Evolutionary conservation across 2,329 filamentous ascomycete genomes (phyloP).

Genomic region (Cryphonectria nitschkei): DNA sequence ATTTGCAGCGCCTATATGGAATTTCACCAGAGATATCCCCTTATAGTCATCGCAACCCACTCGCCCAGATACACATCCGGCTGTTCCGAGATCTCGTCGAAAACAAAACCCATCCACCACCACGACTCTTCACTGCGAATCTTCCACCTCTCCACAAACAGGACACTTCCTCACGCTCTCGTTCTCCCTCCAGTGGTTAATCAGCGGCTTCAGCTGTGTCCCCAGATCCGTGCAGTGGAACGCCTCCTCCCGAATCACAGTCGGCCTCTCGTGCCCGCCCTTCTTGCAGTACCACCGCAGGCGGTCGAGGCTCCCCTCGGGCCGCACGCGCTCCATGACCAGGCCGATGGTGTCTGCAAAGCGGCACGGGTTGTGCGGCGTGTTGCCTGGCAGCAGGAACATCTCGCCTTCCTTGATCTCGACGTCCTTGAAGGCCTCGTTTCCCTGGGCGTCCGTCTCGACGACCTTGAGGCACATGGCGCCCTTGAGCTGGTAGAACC

Average conservation of each 20-base stretch:
- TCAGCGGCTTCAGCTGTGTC: conserved; percentile 32
- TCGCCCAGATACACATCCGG: not conserved
- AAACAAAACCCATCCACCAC: too few relatives aligned
- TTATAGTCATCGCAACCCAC: not conserved
- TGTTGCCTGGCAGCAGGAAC: conserved; percentile 31
- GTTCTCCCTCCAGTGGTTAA: conserved; percentile 31
- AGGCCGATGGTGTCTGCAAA: conserved; percentile 31
- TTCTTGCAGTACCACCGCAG: conserved; percentile 33
- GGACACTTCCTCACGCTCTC: conserved; percentile 29
- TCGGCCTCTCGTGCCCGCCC: conserved; percentile 30
- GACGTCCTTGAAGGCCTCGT: conserved; percentile 28
- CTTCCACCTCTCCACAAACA: conserved; percentile 25
- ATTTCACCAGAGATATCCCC: not conserved
- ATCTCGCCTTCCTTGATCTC: conserved; percentile 31
- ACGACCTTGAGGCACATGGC: conserved; percentile 32
- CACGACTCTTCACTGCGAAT: conserved; percentile 20
- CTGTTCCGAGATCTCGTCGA: not conserved
- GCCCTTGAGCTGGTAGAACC: conserved; percentile 34
- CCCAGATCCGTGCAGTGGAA: conserved; percentile 32
- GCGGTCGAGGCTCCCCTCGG: conserved; percentile 30
- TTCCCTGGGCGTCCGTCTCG: conserved; percentile 23
- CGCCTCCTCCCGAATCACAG: conserved; percentile 30
- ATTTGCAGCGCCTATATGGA: not conserved
- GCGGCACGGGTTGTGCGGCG: conserved; percentile 32
- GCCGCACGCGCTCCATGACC: conserved; percentile 32